These are phyloP conservation scores for Leccinellum albellum DNA, from an alignment of 768 basidiomycete species.

Conservation along the genomic window DNA sequence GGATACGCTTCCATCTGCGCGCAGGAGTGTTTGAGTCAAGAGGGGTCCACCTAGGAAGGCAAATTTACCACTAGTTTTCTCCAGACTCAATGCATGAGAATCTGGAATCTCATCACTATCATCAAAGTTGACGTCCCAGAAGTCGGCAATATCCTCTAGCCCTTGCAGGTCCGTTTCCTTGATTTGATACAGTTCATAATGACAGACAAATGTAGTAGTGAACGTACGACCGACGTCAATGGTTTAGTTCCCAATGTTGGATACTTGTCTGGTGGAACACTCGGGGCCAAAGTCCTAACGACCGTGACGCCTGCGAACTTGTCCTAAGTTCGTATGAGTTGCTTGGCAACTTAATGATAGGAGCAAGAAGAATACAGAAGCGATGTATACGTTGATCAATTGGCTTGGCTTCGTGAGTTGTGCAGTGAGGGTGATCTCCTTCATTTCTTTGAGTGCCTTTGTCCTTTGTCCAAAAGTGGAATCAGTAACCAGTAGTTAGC, in stretches of 20 bases:
- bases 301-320: constrained; percentile 64
- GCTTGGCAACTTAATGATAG: constrained; percentile 4
- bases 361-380: constrained; percentile 46
- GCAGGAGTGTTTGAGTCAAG: neutral
- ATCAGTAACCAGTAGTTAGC: constrained; percentile 2
- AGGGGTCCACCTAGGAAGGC: neutral
- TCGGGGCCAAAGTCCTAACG: constrained; percentile 53
- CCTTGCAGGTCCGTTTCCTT: constrained; percentile 67
- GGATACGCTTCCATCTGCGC: neutral
- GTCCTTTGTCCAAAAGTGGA: constrained; percentile 44
- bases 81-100: constrained; percentile 33
- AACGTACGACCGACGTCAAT: constrained; percentile 50
- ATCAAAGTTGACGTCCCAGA: constrained; percentile 51
- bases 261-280: constrained; percentile 49
- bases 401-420: constrained; percentile 76
- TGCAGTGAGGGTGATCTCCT: constrained; percentile 57
- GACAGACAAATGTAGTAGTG: neutral
- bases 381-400: constrained; percentile 52
- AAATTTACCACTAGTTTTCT: constrained; percentile 26
- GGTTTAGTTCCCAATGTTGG: constrained; percentile 73
- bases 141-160: constrained; percentile 64
- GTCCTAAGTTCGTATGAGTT: constrained; percentile 48
- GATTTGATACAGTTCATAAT: constrained; percentile 3
- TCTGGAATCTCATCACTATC: constrained; percentile 24
- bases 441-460: constrained; percentile 55